These are phyloP conservation scores for Xerocomellus chrysenteron DNA, from an alignment of 768 basidiomycete genomes.

Conservation along the genomic window DNA sequence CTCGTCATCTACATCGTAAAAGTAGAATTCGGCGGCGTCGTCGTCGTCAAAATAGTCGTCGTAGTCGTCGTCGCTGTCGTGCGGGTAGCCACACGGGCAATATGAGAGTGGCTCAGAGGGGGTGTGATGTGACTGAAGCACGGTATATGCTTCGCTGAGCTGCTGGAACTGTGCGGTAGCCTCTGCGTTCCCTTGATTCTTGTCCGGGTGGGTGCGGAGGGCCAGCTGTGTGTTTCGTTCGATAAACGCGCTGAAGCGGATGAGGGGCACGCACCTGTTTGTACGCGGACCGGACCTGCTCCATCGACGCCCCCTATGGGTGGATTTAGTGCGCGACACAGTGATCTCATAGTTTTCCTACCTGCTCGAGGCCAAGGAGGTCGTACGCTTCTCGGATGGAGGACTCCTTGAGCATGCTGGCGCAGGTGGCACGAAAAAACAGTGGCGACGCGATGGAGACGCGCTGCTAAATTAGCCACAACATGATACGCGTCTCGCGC, in stretches of 20 bases:
- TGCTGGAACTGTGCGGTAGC: slow-evolving; percentile 71
- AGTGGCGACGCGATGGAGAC: slow-evolving; percentile 26
- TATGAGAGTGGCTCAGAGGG: slow-evolving; percentile 24
- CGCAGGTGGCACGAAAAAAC: slow-evolving; percentile 10
- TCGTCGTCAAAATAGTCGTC: slow-evolving; percentile 26
- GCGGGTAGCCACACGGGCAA: slow-evolving; percentile 15
- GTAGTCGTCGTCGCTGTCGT: slow-evolving; percentile 43
- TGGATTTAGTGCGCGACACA: slow-evolving; percentile 9
- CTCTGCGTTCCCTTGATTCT: slow-evolving; percentile 62
- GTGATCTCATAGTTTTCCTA: slow-evolving; percentile 21
- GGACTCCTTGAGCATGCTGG: slow-evolving; percentile 37
- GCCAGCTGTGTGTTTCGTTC: slow-evolving; percentile 44
- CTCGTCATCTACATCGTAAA: slow-evolving; percentile 32
- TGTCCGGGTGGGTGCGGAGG: slow-evolving; percentile 72
- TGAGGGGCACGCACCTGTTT: slow-evolving; percentile 50
- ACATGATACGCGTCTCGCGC: not conserved
- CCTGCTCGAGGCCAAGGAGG: slow-evolving; percentile 55
- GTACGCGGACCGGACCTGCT: slow-evolving; percentile 66
- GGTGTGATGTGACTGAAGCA: slow-evolving; percentile 54
- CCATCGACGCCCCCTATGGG: slow-evolving; percentile 55
- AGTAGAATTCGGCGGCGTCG: slow-evolving; percentile 31
- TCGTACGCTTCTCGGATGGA: slow-evolving; percentile 39
- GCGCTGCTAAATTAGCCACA: slow-evolving; percentile 23
- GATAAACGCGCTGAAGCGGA: not conserved
- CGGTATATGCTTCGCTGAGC: slow-evolving; percentile 65